These are phyloP conservation scores for Rhazya stricta DNA, from an alignment of 257 asterid genomes.

Conservation along the genomic window DNA sequence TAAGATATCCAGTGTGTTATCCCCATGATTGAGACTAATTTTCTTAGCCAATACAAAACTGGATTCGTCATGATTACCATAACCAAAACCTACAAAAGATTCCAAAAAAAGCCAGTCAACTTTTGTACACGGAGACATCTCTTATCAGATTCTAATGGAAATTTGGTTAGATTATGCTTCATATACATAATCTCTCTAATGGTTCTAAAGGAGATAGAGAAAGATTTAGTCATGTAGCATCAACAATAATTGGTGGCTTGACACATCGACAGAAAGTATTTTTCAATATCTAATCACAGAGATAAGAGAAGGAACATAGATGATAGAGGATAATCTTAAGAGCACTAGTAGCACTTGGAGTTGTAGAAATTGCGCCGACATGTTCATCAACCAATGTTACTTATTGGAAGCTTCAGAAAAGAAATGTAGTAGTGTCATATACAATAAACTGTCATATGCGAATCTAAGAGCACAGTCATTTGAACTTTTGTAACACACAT, in stretches of 20 bases:
- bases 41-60: constrained; percentile 40
- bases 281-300: too few species aligned
- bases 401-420: too few species aligned
- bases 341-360: too few species aligned
- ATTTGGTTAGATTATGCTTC: neutral
- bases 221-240: too few species aligned
- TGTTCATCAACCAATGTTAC: too few species aligned
- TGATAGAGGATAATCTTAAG: neutral
- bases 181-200: too few species aligned
- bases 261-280: neutral
- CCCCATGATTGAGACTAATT: constrained; percentile 47
- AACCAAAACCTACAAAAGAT: constrained; percentile 46
- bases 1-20: constrained; percentile 51
- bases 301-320: neutral
- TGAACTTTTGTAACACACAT: constrained; percentile 56
- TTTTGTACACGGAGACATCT: neutral
- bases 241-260: neutral
- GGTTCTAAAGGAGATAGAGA: too few species aligned
- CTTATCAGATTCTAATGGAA: neutral
- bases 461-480: constrained; percentile 68
- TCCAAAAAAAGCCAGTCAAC: neutral
- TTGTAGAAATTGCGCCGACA: too few species aligned
- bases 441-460: too few species aligned
- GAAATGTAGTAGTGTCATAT: too few species aligned
- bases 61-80: constrained; percentile 66